Base-by-base conservation (phyloP, 2,329 filamentous ascomycete genomes). In the Aspergillus neoniger region DNA sequence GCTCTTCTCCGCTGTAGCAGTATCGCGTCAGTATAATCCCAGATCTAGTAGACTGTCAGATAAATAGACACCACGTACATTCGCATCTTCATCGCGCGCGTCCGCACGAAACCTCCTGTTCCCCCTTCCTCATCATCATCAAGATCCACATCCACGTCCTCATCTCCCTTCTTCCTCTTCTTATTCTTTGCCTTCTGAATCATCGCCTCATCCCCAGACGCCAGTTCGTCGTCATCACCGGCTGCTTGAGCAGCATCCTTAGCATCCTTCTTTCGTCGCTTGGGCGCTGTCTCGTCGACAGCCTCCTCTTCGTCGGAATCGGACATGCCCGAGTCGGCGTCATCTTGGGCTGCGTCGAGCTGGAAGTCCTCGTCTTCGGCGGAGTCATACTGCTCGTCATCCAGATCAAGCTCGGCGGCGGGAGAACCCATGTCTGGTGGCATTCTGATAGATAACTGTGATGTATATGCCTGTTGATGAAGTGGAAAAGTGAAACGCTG, bases 131-230 rank as follows among this genome's bases (percentile, higher is more conserved):
- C 73, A 54, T 36, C 73, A 55, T 36, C 32, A 36, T 36, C 32
- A 36, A 36, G 32, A 36, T 36, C 32, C 30, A 32, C 30, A 32
- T 79, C 77, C n/a, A 76, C 74, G 55, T 76, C 73, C 56, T 74
- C 76, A 67, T 75, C 77, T 9, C 41, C 21, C 43, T 72, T 72
- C 64, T 78, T 82, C 58, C 70, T 59, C 59, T 70, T 73, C 65
- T 70, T 79, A 54, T 74, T 71, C 59, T 77, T 78, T 15, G 77
- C 79, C 62, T 81, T 83, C 57, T 74, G 74, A 44, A 86, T 84
- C n/a, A 81, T 85, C 7, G 75, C 80, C 66, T 86, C 84, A 65
- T 86, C 84, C 3, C 84, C 84, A 8, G 83, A 85, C 60, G 85
- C 81, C 4, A 85, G 70, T 39, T 79, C 80, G 5, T 73, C 72